These are phyloP conservation scores for Cyanodermella asteris DNA, from an alignment of 2,329 filamentous ascomycete genomes.

Conservation along the genomic window DNA sequence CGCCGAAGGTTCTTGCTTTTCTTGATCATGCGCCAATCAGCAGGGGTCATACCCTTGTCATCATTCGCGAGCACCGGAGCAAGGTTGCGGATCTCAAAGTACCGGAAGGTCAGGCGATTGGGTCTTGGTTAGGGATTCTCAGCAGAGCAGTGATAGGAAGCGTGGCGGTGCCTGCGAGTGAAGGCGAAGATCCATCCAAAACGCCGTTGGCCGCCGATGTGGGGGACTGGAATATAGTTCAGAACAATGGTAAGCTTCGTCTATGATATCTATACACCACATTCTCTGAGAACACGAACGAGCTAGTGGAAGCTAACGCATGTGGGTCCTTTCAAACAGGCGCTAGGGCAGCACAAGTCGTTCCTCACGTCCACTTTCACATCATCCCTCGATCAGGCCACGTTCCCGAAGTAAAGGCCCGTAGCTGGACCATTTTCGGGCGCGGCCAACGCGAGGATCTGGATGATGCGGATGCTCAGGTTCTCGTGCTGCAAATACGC, in stretches of 20 bases:
- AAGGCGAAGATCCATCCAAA: conserved; percentile 3
- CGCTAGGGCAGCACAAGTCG: conserved; percentile 70
- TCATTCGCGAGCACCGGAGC: conserved; percentile 52
- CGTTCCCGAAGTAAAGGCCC: conserved; percentile 4
- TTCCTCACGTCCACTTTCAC: conserved; percentile 87
- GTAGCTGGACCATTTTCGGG: conserved; percentile 21
- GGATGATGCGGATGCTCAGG: conserved; percentile 22
- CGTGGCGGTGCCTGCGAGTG: conserved; percentile 6
- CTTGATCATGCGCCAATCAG: conserved; percentile 83
- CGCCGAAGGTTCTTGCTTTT: conserved; percentile 59
- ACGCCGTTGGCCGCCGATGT: conserved; percentile 39
- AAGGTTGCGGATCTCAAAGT: conserved; percentile 52
- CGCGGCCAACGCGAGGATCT: conserved; percentile 24
- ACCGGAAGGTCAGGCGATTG: conserved; percentile 43
- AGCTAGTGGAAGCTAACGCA: conserved; percentile 3
- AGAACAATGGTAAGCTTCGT: conserved; percentile 52
- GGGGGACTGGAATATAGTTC: conserved; percentile 83
- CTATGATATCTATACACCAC: too few relatives aligned
- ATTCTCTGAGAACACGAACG: too few relatives aligned
- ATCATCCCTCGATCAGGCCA: conserved; percentile 62
- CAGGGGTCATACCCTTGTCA: conserved; percentile 61
- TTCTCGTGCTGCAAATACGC: conserved; percentile 16
- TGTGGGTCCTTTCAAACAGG: conserved; percentile 21
- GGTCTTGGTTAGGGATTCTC: conserved; percentile 46
- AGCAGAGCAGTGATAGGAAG: conserved; percentile 42